Percentiles rank a stretch among this genome's conserved stretches.
These are phyloP conservation scores for Diaporthe nobilis DNA, from an alignment of 2,329 filamentous ascomycete genomes.

Conservation along the genomic window DNA sequence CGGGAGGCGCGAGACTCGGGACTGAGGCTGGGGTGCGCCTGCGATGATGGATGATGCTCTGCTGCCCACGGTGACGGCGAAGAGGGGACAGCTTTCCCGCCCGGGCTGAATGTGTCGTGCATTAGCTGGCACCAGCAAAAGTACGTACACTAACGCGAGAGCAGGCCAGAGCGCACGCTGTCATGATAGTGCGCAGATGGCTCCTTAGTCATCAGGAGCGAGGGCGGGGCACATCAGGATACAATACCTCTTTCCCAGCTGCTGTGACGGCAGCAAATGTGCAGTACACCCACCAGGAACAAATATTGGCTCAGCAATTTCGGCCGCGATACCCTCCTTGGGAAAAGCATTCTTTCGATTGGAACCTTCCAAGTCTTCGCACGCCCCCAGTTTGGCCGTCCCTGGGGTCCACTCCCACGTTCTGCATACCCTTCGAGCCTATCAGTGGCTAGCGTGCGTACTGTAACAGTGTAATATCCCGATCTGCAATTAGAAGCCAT, in stretches of 20 bases:
- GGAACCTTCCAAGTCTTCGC: slow-evolving; percentile 18
- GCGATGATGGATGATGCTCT: neutral
- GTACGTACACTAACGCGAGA: slow-evolving; percentile 7
- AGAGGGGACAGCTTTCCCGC: neutral
- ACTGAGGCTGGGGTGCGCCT: slow-evolving; percentile 26
- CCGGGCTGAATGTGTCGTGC: slow-evolving; percentile 3
- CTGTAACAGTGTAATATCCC: slow-evolving; percentile 29
- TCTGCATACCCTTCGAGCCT: slow-evolving; percentile 20
- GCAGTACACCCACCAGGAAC: neutral
- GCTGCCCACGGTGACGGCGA: neutral
- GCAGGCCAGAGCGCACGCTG: neutral
- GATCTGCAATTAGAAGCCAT: slow-evolving; percentile 33
- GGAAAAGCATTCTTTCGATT: slow-evolving; percentile 4
- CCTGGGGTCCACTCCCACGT: slow-evolving; percentile 27
- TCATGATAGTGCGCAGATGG: slow-evolving; percentile 16
- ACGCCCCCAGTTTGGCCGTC: neutral
- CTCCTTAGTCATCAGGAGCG: slow-evolving; percentile 28
- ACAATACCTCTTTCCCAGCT: neutral
- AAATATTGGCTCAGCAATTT: slow-evolving; percentile 32
- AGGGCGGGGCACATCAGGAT: neutral
- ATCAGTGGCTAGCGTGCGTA: slow-evolving; percentile 7
- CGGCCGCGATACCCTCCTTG: slow-evolving; percentile 27
- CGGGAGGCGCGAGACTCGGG: slow-evolving; percentile 13
- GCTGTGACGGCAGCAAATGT: neutral
- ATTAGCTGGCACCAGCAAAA: slow-evolving; percentile 16